Evolutionary conservation across 225 moss, liverwort and hornwort genomes (phyloP), one percentile per base, ranked within the genome.

Genomic region (Ulota crispa): DNA sequence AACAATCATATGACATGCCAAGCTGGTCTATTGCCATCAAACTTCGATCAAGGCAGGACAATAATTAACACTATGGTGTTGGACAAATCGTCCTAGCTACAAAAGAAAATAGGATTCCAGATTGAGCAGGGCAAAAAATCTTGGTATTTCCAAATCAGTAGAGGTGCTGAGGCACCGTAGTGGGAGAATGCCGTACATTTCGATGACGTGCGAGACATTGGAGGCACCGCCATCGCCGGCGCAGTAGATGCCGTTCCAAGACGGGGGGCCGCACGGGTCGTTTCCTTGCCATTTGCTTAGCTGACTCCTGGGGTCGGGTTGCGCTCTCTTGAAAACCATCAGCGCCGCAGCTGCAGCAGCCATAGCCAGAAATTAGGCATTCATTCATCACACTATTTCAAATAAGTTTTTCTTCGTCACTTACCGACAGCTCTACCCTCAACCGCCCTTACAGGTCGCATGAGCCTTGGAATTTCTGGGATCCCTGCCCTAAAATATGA

Each of bases 161-260:
- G 52, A n/a, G n/a, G n/a, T n/a, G n/a, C n/a, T n/a, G n/a, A n/a
- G n/a, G n/a, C n/a, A n/a, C n/a, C n/a, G n/a, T n/a, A n/a, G n/a
- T n/a, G n/a, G n/a, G n/a, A 73, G 41, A 41, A 14, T 54, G 39
- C 39, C 41, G 10, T 86, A 95, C 95, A 95, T 78, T 88, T 95
- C 95, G 12, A 75, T 84, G 50, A 95, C 87, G 66, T 90, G 72
- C 28, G 76, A 83, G 50, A 86, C 81, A 34, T 84, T 91, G 62
- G 82, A 59, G 43, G 70, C 31, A 45, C 45, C 45, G 34, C 67
- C 12, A 41, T 81, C 59, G 1, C n/a, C 3, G 15, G 0, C 2
- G 86, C 95, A 95, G 72, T 45, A 79, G 41, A 95, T 85, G 18
- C 85, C 90, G 0, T 31, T 75, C 95, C 95, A 95, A 15, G 3